Evolutionary conservation across 2,329 filamentous ascomycete genomes (phyloP).

Genomic region (Venturia oleaginea): DNA sequence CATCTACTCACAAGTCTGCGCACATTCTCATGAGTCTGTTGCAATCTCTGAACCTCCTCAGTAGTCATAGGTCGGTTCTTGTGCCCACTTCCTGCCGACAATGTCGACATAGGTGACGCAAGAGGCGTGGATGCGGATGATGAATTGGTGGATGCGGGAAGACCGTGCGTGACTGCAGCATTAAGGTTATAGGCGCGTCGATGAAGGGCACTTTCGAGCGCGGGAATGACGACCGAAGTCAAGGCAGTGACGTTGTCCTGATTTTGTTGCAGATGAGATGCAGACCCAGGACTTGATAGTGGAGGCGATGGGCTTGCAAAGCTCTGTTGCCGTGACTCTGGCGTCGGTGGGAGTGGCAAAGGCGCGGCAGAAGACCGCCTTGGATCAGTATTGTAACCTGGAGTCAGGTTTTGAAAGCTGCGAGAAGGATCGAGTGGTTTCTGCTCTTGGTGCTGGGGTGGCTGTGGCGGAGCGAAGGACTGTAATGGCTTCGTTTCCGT

Average conservation of each 20-base stretch:
- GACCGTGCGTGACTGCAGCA: constrained; percentile 38
- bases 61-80: not conserved
- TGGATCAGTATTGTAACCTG: not conserved
- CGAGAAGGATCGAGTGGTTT: not conserved
- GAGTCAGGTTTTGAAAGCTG: not conserved
- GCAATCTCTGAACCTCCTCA: constrained; percentile 24
- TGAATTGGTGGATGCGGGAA: constrained; percentile 3
- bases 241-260: constrained; percentile 66
- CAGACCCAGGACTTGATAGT: constrained; percentile 10
- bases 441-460: constrained; percentile 1
- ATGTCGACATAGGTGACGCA: not conserved
- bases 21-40: constrained; percentile 72
- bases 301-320: constrained; percentile 13
- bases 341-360: not conserved
- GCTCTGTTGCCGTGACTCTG: constrained; percentile 1
- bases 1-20: constrained; percentile 74
- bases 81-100: not conserved
- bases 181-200: constrained; percentile 56
- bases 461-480: not conserved
- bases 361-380: constrained; percentile 7
- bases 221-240: constrained; percentile 85
- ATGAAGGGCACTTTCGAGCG: constrained; percentile 82
- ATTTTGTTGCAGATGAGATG: constrained; percentile 11
- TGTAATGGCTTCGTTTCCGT: not conserved
- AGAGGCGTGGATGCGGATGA: constrained; percentile 6